Evolutionary conservation across 1,284 basidiomycete species (phyloP), one percentile per base, ranked within the genome.

Genomic region (Malassezia furfur): DNA sequence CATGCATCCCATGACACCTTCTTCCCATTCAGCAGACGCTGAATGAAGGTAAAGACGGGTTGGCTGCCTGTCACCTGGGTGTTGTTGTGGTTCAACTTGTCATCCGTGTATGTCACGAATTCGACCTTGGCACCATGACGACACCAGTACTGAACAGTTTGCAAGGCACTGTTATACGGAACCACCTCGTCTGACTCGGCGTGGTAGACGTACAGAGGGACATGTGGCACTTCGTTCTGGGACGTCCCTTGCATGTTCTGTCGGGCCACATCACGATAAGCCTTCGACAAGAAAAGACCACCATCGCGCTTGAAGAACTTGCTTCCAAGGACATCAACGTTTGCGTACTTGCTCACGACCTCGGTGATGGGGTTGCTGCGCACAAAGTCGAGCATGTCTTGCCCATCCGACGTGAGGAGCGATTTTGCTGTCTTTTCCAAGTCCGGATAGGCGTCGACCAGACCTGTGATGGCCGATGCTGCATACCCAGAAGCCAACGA

Each of bases 401-500:
- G 25, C 5, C 49, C 49, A 9, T 19, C 39, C 28, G 32, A 4
- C 3, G 37, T 50, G 14, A 50, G 12, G 10, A 25, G 8, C 4
- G 15, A 5, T 4, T 50, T 17, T 2, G 36, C 30, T 4, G 8
- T 7, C n/a, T 34, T 15, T 9, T 43, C 11, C 5, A 50, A 1
- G 12, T 41, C 39, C 1, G 38, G 39, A 45, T 66, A 57, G 9
- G 59, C 60, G 5, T 50, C 32, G 2, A 52, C 48, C 0, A 64
- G 34, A 28, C 66, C 68, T 2, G 60, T 57, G 14, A 70, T 56
- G 34, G 65, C 66, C 2, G 62, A 61, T 5, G 54, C 14, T 14
- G 61, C 63, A 48, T 68, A 67, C 4, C 68, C 70, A n/a, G 67
- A 48, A 40, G 60, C 62, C n/a, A n/a, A n/a, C n/a, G n/a, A 30